A percentile compares a stretch with the other conserved stretches of the same genome.
These are phyloP conservation scores for Agaricus bisporus DNA, from an alignment of 768 basidiomycete species.

Conservation along the genomic window DNA sequence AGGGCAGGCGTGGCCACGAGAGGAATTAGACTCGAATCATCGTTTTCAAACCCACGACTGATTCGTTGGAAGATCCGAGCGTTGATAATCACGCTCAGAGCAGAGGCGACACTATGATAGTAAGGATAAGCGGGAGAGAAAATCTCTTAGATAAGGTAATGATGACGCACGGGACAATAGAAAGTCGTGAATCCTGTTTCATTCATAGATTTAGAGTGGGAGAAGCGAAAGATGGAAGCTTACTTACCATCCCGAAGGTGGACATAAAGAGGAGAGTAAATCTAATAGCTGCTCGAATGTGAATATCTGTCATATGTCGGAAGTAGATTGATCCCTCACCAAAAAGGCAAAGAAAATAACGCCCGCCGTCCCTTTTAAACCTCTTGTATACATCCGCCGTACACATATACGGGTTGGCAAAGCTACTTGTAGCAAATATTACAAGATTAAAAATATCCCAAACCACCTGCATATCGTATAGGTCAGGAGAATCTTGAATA, in stretches of 20 bases:
- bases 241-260: not conserved
- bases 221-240: not conserved
- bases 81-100: slow-evolving; percentile 2
- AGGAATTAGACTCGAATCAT: not conserved
- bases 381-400: not conserved
- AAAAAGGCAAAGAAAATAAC: slow-evolving; percentile 5
- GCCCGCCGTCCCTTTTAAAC: slow-evolving; percentile 1
- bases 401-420: not conserved
- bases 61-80: slow-evolving; percentile 4
- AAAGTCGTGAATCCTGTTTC: not conserved
- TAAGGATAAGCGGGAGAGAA: no score
- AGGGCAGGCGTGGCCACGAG: not conserved
- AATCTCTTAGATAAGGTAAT: not conserved
- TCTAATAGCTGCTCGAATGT: not conserved
- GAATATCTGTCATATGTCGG: no score
- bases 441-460: slow-evolving; percentile 4
- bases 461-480: not conserved
- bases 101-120: not conserved
- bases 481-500: not conserved
- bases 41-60: not conserved
- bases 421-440: not conserved
- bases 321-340: not conserved
- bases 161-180: not conserved
- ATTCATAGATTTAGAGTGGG: not conserved
- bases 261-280: not conserved